Evolutionary conservation across 495 filamentous ascomycete species (phyloP), one percentile per base, ranked within the genome.

Genomic region (Talaromyces thailandensis): DNA sequence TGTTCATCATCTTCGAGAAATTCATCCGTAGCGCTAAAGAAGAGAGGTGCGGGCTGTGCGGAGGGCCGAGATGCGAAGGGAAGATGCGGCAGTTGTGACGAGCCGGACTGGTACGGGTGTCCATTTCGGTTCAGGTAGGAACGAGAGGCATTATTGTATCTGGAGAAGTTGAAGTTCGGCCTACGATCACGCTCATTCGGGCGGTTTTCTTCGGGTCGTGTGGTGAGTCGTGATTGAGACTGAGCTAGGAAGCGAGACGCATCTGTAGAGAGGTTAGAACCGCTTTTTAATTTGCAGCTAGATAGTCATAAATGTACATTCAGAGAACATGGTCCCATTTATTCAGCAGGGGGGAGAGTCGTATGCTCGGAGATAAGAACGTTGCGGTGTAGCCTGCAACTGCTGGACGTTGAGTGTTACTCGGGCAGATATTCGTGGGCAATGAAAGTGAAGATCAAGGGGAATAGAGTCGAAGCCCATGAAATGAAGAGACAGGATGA

Each of bases 241-340:
- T 98, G 94, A 56, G 94, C 92, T 64, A 98, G 86, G 72, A 98
- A 98, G 58, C 88, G 88, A 60, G 95, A 98, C 67, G 94, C 94
- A 88, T 98, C 94, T 98, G 65, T 9, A 58, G 32, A 64, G 29
- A 63, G 16, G 45, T 25, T 5, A 62, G 45, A 8, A 35, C n/a
- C 16, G 0, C 6, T 18, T n/a, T 60, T 6, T 25, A 6, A 28
- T 21, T 25, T 0, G 24, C 25, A 51, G 28, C 6, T 16, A 9
- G 31, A 26, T 58, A 67, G 52, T 67, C 63, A 64, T 61, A 60
- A 53, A 48, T 14, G 31, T 37, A 81, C 93, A 79, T 84, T 96
- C 93, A 35, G 93, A 98, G 76, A 98, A 98, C 93, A 98, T 98
- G 73, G 69, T 76, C 71, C 64, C 58, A 48, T 26, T 18, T 48